A percentile compares a stretch with the other conserved stretches of the same genome.
Evolutionary conservation across 345 rosid species (phyloP).

Genomic region (Toxicodendron radicans): DNA sequence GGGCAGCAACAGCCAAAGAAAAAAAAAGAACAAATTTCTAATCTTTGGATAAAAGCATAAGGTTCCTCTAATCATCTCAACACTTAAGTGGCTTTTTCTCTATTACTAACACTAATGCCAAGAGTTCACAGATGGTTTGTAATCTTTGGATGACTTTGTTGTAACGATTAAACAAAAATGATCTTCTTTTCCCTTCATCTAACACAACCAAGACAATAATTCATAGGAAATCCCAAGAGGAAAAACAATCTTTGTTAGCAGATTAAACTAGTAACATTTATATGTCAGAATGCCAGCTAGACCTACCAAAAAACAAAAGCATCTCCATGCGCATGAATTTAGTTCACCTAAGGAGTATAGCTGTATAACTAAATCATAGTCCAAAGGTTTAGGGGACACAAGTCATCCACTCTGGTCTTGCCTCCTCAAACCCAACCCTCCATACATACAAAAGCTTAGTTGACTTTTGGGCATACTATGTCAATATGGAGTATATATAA

Average conservation of each 20-base stretch:
- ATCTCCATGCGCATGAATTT: not conserved
- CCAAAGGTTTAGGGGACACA: no score
- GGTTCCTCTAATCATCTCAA: not conserved
- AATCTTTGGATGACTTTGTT: no score
- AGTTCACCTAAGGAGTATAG: not conserved
- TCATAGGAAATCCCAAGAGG: not conserved
- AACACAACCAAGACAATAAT: no score
- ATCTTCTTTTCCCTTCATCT: not conserved
- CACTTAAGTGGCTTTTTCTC: not conserved
- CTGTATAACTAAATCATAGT: not conserved
- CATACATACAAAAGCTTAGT: no score
- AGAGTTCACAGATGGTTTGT: not conserved
- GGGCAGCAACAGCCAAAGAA: not conserved
- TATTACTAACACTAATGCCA: not conserved
- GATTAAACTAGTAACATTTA: not conserved
- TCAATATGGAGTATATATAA: not conserved
- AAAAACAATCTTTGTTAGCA: not conserved
- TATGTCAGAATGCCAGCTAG: no score
- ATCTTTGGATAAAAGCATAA: not conserved
- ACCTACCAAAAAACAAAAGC: not conserved
- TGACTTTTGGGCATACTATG: not conserved
- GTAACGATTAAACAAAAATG: not conserved
- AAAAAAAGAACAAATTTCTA: no score
- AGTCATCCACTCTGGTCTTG: no score
- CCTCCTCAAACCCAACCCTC: no score